A percentile compares a stretch with the other conserved stretches of the same genome.
Evolutionary conservation across 371 early-diverging fungal species (phyloP).

Genomic region (Cladochytrium tenue): DNA sequence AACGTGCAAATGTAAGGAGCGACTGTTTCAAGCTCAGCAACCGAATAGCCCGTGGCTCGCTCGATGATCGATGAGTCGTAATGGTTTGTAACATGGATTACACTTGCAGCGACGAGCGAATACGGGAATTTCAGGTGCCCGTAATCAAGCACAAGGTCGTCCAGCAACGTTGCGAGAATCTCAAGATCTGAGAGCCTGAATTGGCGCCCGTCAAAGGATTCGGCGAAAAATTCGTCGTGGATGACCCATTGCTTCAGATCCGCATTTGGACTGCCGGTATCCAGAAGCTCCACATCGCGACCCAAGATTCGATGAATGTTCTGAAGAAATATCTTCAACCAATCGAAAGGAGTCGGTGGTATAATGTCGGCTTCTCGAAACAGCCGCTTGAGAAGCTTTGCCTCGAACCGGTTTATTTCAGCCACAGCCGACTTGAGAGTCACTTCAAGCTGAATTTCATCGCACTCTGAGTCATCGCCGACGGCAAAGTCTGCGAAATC

Average conservation of each 20-base stretch:
- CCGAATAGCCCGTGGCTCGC: too few relatives aligned
- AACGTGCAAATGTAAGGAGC: too few relatives aligned
- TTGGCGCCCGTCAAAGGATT: neutral
- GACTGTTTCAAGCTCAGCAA: too few relatives aligned
- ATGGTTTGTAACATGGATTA: too few relatives aligned
- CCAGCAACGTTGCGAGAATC: neutral
- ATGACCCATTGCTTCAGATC: neutral
- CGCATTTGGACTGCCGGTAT: neutral
- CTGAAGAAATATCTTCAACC: conserved; percentile 9
- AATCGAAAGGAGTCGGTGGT: conserved; percentile 8
- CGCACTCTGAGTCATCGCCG: neutral
- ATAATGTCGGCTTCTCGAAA: neutral
- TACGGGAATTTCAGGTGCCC: neutral
- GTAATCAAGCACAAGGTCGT: neutral
- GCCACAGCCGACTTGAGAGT: too few relatives aligned
- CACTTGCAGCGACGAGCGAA: too few relatives aligned
- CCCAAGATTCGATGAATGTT: neutral
- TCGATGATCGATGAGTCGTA: too few relatives aligned
- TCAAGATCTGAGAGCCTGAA: neutral
- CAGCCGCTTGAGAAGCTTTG: neutral
- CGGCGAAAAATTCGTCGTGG: neutral
- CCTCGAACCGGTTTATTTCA: neutral
- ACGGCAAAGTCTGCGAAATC: neutral
- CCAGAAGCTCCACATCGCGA: neutral
- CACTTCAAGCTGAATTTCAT: too few relatives aligned